phyloP scores from a whole-genome alignment of 768 basidiomycete species.

The Mycena capillaripes region DNA sequence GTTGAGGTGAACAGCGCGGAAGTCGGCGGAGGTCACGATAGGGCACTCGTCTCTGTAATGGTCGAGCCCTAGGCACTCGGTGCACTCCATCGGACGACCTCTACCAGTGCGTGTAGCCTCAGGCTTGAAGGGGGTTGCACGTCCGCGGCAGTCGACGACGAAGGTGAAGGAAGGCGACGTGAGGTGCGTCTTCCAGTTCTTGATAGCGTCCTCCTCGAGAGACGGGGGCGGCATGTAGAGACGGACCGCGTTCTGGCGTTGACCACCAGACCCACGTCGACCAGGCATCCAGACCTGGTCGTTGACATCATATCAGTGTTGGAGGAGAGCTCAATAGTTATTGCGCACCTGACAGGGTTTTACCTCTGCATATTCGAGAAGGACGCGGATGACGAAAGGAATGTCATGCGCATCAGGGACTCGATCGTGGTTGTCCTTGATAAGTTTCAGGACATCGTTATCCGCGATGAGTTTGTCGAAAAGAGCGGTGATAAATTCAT shows the following conservation, averaged over 20 bases:
- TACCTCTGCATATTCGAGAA: not conserved
- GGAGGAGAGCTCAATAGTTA: not conserved
- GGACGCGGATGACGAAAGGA: not conserved
- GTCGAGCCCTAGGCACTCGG: conserved; percentile 19
- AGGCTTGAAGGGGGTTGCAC: conserved; percentile 9
- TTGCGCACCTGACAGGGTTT: conserved; percentile 7
- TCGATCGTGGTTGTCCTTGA: conserved; percentile 9
- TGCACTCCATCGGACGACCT: conserved; percentile 16
- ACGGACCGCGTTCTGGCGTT: conserved; percentile 9
- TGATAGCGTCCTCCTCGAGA: not conserved
- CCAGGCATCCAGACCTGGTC: conserved; percentile 11
- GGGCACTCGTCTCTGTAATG: conserved; percentile 24
- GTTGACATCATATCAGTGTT: not conserved
- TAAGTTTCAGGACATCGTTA: not conserved
- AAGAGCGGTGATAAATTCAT: not conserved
- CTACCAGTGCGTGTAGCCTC: not conserved
- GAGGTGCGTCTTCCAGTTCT: conserved; percentile 14
- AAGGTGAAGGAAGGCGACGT: conserved; percentile 12
- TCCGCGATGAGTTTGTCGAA: conserved; percentile 17
- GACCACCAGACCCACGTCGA: not conserved
- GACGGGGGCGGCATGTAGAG: conserved; percentile 24
- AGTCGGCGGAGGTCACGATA: conserved; percentile 4
- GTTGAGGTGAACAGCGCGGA: conserved; percentile 4
- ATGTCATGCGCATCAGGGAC: conserved; percentile 5
- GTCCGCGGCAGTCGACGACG: conserved; percentile 15